phyloP scores from a whole-genome alignment of 2,329 filamentous ascomycete species.

The Calonectria pteridis region DNA sequence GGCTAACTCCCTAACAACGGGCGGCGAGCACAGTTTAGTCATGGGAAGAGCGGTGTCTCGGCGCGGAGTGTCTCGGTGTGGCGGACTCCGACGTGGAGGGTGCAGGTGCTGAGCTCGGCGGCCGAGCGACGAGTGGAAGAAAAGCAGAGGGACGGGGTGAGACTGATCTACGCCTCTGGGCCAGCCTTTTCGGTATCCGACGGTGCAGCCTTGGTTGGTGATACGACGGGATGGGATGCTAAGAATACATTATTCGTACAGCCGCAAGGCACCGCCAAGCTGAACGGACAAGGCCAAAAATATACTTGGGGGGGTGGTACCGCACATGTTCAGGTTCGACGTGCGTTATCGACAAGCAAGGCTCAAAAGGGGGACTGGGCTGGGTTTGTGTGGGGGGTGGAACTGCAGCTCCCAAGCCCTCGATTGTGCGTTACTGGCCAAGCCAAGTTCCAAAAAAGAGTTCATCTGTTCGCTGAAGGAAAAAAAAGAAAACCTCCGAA shows the following conservation, averaged over 20 bases:
- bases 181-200: not conserved
- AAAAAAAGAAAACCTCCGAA: not conserved
- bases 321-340: not conserved
- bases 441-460: constrained; percentile 16
- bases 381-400: constrained; percentile 10
- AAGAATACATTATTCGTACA: constrained; percentile 1
- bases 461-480: not conserved
- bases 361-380: constrained; percentile 6
- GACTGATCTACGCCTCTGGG: not conserved
- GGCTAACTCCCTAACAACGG: not conserved
- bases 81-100: constrained; percentile 5
- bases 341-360: constrained; percentile 8
- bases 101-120: constrained; percentile 1
- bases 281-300: not conserved
- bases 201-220: not conserved
- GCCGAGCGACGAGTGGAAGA: not conserved
- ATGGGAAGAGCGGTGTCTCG: constrained; percentile 10
- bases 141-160: not conserved
- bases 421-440: constrained; percentile 12
- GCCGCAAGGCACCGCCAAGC: not conserved
- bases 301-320: not conserved
- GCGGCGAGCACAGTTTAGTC: not conserved
- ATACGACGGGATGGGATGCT: not conserved
- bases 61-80: constrained; percentile 7
- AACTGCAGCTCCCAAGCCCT: constrained; percentile 22